Base-by-base conservation (phyloP, 768 basidiomycete species). In the Cyclocybe aegerita region DNA sequence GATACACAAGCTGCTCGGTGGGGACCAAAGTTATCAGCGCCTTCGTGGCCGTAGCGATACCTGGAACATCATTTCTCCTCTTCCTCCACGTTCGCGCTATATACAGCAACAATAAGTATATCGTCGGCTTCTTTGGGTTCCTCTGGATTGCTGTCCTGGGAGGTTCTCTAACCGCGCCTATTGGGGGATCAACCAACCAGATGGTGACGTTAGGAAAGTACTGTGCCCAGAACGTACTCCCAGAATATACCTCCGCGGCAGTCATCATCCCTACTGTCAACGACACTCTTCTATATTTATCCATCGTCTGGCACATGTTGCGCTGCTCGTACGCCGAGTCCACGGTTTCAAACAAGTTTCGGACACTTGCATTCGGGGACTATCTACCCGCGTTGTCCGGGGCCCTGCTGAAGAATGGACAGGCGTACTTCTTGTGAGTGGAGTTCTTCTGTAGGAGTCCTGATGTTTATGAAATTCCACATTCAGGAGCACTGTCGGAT, bases 391-490 rank as follows among this genome's bases (percentile, higher is more conserved):
- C 46, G 2, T 60, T 67, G 9, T 61, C 63, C 2, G 59, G 51
- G 33, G 43, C 59, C 1, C 35, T 70, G 3, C 45, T 69, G 16
- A 53, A 56, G 23, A 65, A 67, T n/a, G 68, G 69, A 2, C 69
- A 68, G 44, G 50, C 55, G 9, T 72, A 69, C 43, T 70, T 67
- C 47, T 23, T 67, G 70, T 70, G 46, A 46, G 65, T 60, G 8
- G 10, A 14, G 14, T 11, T 30, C 38, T 32, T 17, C 17, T 6
- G 3, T 23, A 1, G 12, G 2, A 33, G 11, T 15, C 1, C 17
- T 12, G 10, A 23, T 16, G 5, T 2, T 7, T 34, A 29, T 7
- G 43, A 10, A 17, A 30, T 40, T 9, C 30, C 15, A 7, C 36
- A 11, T 39, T 17, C 17, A 57, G 56, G 12, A 48, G 39, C 4